Base-by-base conservation (phyloP, 306 rosid genomes). In the Quercus aquifolioides region DNA sequence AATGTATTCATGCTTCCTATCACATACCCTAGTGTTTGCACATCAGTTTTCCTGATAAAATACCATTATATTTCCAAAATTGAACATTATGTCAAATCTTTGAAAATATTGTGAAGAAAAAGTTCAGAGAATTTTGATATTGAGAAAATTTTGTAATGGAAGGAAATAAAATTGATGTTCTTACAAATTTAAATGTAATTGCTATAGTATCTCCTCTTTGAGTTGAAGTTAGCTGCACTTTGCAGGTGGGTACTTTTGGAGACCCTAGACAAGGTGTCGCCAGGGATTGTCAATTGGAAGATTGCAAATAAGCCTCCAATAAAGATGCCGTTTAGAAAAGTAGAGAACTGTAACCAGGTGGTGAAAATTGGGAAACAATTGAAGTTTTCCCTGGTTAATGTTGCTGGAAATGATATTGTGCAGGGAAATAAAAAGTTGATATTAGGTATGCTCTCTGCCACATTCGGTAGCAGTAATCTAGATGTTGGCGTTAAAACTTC, bases 311-410 rank as follows among this genome's bases (percentile, higher is more conserved):
- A 91, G 80, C 99, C 99, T 80, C 99, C 99, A 5, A 93, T 95
- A 46, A 93, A 93, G 86, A 93, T 95, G 99, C 99, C 99, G 51
- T 93, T 95, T 73, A 95, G 85, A 84, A 95, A 95, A 91, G 97
- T 95, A n/a, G 98, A 95, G 82, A 95, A 95, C 82, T 95, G 99
- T 82, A 95, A 95, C 78, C 99, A 95, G 85, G 98, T 93, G 31
- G 94, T 95, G 69, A 93, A 91, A 84, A 80, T 95, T 5, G 99
- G 99, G 87, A 95, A 90, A 78, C 98, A 95, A 74, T 76, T 95
- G 73, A 93, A 90, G 76, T 95, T 95, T 87, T 95, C 99, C 19
- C 79, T 95, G 70, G 99, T 95, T 71, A 95, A 95, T 79, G 76
- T 95, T 84, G 99, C 99, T 74, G 99, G 99, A 76, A 91, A 92